Conservation (phyloP, 2,329 filamentous ascomycete genomes). For the Talaromyces pinophilus region DNA sequence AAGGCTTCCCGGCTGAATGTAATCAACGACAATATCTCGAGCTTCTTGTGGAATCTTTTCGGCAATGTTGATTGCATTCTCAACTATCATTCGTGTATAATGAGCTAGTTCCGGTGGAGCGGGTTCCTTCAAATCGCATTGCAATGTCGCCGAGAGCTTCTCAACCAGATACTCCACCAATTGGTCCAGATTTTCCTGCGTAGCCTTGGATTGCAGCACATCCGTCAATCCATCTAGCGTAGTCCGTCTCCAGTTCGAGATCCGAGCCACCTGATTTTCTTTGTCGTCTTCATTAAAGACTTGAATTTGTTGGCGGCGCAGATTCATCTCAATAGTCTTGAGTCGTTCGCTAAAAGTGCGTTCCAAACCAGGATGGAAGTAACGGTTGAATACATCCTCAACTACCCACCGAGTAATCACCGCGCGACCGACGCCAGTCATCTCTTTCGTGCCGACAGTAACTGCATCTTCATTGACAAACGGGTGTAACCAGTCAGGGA, state of each 20-base stretch:
- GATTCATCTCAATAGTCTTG: slow-evolving; percentile 84
- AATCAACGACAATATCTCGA: slow-evolving; percentile 83
- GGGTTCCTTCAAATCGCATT: slow-evolving; percentile 73
- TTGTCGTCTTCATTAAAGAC: slow-evolving; percentile 81
- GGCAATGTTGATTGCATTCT: slow-evolving; percentile 82
- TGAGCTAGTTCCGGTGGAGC: slow-evolving; percentile 80
- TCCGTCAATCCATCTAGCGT: slow-evolving; percentile 88
- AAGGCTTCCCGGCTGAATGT: slow-evolving; percentile 73
- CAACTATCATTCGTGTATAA: slow-evolving; percentile 87
- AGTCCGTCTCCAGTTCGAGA: slow-evolving; percentile 89
- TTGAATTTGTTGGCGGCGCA: slow-evolving; percentile 73
- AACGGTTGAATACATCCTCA: slow-evolving; percentile 85
- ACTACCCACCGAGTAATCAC: slow-evolving; percentile 87
- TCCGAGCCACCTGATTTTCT: slow-evolving; percentile 81
- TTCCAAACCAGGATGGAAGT: slow-evolving; percentile 89
- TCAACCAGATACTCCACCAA: slow-evolving; percentile 71
- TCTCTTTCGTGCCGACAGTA: slow-evolving; percentile 88
- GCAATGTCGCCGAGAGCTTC: slow-evolving; percentile 68
- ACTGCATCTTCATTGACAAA: slow-evolving; percentile 84
- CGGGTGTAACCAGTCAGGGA: slow-evolving; percentile 77
- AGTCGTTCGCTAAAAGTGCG: slow-evolving; percentile 72
- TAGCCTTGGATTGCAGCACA: slow-evolving; percentile 65
- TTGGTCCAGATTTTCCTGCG: slow-evolving; percentile 64
- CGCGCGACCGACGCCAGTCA: slow-evolving; percentile 91
- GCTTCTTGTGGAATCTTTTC: slow-evolving; percentile 87